Percentiles rank a stretch among this genome's conserved stretches.
phyloP scores from a whole-genome alignment of 73 alveolate species.

The Stentor roeselii region DNA sequence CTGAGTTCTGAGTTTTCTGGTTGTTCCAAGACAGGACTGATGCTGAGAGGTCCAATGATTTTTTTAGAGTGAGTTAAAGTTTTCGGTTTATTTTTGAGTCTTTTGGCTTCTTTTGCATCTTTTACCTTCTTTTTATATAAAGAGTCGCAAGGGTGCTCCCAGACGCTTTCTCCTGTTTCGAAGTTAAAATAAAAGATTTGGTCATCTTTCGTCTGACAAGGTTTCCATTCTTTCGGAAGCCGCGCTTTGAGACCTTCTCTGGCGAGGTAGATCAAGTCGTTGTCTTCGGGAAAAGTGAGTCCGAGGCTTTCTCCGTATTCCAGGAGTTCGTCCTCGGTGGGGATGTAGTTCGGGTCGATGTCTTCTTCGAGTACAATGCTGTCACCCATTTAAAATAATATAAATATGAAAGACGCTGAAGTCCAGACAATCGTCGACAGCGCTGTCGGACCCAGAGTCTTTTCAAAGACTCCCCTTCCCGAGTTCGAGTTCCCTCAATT shows the following conservation, averaged over 20 bases:
- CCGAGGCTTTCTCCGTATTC: slow-evolving; percentile 86
- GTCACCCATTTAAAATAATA: slow-evolving; percentile 17
- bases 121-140: slow-evolving; percentile 47
- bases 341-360: slow-evolving; percentile 49
- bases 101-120: slow-evolving; percentile 42
- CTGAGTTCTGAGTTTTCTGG: not conserved
- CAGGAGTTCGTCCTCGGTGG: slow-evolving; percentile 60
- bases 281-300: slow-evolving; percentile 74
- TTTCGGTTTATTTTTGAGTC: slow-evolving; percentile 25
- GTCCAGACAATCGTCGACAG: not conserved
- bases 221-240: slow-evolving; percentile 85
- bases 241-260: slow-evolving; percentile 93
- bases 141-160: slow-evolving; percentile 91
- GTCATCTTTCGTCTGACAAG: slow-evolving; percentile 65
- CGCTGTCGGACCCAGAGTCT: slow-evolving; percentile 22
- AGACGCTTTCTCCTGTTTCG: slow-evolving; percentile 54
- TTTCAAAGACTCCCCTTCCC: slow-evolving; percentile 16
- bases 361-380: slow-evolving; percentile 45
- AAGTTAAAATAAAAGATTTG: slow-evolving; percentile 68
- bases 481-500: slow-evolving; percentile 27
- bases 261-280: slow-evolving; percentile 80
- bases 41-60: not conserved
- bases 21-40: not conserved
- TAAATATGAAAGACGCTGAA: slow-evolving; percentile 24
- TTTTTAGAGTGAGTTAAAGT: slow-evolving; percentile 20